Base-by-base conservation (phyloP, 208 protist species). In the Spongospora subterranea region DNA sequence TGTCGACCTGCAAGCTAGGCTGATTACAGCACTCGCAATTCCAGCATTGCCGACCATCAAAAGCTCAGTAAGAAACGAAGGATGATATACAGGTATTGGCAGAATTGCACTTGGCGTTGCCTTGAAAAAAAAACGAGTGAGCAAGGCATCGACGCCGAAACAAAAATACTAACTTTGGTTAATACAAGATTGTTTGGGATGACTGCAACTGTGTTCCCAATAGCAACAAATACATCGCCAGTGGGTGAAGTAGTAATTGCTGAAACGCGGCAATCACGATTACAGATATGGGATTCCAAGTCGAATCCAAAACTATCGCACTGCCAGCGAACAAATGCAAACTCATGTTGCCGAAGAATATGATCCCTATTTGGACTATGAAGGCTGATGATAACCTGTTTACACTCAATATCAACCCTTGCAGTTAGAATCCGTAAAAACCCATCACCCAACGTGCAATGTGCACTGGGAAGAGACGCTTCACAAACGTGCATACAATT, bases 311-410 rank as follows among this genome's bases (percentile, higher is more conserved):
- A 35, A 13, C 35, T n/a, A n/a, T 45, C 40, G 17, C 35, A 17
- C 71, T 82, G 71, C 71, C 71, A 82, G 40, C 71, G 71, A 82
- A 82, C 13, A 13, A 20, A 82, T 6, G 11, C 6, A n/a, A 82
- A 82, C 35, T 82, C 71, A 82, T 82, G 71, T 35, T 82, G 17
- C 17, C 71, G 71, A 6, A 82, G 71, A 43, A 82, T 6, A 39
- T 35, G 71, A 43, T 82, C 71, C 40, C 71, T 6, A 82, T 82
- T 82, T 35, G 71, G 71, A 6, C 17, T 82, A n/a, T 65, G 54
- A 17, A 65, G 17, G 17, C 29, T 65, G 35, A 82, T 43, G n/a
- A 43, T 6, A 35, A 82, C 35, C 6, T 35, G 6, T 6, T 35
- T 82, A 82, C 13, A 60, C 6, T 6, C 71, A 17, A 43, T 40